These are phyloP conservation scores for Balamuthia mandrillaris DNA, from an alignment of 208 protist genomes.

Conservation along the genomic window DNA sequence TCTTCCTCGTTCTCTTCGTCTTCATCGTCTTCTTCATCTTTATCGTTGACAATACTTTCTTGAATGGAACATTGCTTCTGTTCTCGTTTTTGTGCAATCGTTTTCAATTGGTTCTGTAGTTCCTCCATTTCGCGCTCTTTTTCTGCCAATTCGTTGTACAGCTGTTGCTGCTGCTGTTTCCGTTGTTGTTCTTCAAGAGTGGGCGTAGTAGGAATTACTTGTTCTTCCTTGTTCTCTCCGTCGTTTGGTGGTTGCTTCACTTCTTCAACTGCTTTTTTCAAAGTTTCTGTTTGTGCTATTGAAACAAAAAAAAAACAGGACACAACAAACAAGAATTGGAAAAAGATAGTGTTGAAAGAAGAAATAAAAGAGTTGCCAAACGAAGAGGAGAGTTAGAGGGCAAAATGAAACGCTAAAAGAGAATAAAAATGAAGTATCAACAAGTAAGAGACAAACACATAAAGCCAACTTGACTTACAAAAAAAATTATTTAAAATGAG, in stretches of 20 bases:
- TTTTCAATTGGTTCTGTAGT: background rate
- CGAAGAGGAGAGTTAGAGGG: background rate
- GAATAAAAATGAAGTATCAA: background rate
- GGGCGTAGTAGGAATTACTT: background rate
- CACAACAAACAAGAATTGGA: background rate
- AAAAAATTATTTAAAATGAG: background rate
- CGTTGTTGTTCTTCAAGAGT: background rate
- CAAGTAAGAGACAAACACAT: no score
- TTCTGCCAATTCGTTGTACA: background rate
- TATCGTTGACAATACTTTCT: no score
- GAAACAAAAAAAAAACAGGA: background rate
- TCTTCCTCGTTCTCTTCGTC: background rate
- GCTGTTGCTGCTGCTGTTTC: background rate
- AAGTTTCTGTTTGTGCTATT: background rate
- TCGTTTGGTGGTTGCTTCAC: background rate
- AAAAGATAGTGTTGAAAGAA: no score
- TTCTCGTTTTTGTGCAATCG: no score
- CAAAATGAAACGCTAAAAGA: background rate
- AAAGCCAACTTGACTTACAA: no score
- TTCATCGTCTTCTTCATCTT: no score
- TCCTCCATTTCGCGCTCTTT: background rate
- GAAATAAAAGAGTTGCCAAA: no score
- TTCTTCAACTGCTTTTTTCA: background rate
- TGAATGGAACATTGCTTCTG: no score
- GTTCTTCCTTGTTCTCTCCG: background rate